These are phyloP conservation scores for Colletotrichum caudatum DNA, from an alignment of 2,329 filamentous ascomycete genomes.

Conservation along the genomic window DNA sequence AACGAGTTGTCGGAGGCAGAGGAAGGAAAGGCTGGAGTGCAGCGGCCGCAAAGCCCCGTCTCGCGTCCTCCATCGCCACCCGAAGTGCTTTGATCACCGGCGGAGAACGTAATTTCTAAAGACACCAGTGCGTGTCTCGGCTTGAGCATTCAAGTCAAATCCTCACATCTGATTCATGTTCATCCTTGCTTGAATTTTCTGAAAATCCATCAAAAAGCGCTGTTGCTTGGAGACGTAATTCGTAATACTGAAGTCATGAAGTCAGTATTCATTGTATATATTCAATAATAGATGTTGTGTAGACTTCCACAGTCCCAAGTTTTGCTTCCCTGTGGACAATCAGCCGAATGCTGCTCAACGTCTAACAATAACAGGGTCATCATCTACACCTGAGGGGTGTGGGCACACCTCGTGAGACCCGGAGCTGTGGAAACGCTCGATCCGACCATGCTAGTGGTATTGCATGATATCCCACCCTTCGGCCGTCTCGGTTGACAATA, in stretches of 20 bases:
- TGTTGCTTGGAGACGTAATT: not conserved
- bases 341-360: too few relatives aligned
- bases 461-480: not conserved
- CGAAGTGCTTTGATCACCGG: slow-evolving; percentile 5
- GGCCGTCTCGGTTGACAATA: not conserved
- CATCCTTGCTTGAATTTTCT: not conserved
- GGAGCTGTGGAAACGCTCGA: not conserved
- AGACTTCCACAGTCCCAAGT: too few relatives aligned
- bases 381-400: too few relatives aligned
- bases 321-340: not conserved
- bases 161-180: not conserved
- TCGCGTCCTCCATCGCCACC: slow-evolving; percentile 10
- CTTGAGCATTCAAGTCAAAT: not conserved
- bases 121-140: not conserved
- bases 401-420: too few relatives aligned
- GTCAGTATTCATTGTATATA: slow-evolving; percentile 3
- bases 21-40: not conserved
- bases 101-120: not conserved
- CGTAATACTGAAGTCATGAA: not conserved
- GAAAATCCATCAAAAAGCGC: too few relatives aligned
- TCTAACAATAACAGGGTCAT: not conserved
- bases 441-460: not conserved
- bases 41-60: slow-evolving; percentile 7
- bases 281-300: not conserved
- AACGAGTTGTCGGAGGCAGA: slow-evolving; percentile 1